Base-by-base conservation (phyloP, 495 filamentous ascomycete genomes). In the Podospora anserina region DNA sequence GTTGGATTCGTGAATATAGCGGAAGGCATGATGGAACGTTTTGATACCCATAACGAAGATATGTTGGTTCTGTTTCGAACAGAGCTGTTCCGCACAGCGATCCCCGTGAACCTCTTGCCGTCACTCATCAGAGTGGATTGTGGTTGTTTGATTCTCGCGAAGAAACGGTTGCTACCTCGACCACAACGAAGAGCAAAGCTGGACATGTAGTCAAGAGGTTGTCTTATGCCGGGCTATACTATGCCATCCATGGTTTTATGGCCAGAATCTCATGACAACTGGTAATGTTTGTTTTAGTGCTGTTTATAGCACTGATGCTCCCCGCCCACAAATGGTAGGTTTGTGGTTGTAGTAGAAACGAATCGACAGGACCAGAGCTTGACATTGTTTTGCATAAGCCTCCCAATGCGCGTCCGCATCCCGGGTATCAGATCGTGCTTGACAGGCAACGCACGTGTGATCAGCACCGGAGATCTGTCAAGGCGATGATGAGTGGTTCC, bases 371-470 rank as follows among this genome's bases (percentile, higher is more conserved):
- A 30, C 20, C 61, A 34, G 19, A 26, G 2, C 34, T 19, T 53
- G 59, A 60, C 49, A 68, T 59, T 66, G 63, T 69, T 69, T 57
- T 55, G 68, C 63, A 61, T 70, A 44, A 58, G 15, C 19, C 18
- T 7, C 57, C 39, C 39, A 49, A 49, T 49, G 39, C 39, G 13
- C 20, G 15, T 61, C 19, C 54, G 18, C n/a, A 56, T 57, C 65
- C 68, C 68, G 61, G 68, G 68, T 70, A 63, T 70, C 68, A 70
- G 49, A 63, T 49, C 39, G 9, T 49, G 39, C 39, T 49, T 49
- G 39, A 49, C 39, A 49, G 39, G 19, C 62, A 27, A 28, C 53
- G 16, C 26, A 34, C 34, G 68, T 58, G 32, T 70, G 68, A 70
- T 70, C 68, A 58, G n/a, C 68, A n/a, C 58, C 57, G 64, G 68